Percentiles rank a stretch among this genome's conserved stretches.
Evolutionary conservation across 805 yeast genomes (phyloP).

Genomic region (Wickerhamiella azymoides): DNA sequence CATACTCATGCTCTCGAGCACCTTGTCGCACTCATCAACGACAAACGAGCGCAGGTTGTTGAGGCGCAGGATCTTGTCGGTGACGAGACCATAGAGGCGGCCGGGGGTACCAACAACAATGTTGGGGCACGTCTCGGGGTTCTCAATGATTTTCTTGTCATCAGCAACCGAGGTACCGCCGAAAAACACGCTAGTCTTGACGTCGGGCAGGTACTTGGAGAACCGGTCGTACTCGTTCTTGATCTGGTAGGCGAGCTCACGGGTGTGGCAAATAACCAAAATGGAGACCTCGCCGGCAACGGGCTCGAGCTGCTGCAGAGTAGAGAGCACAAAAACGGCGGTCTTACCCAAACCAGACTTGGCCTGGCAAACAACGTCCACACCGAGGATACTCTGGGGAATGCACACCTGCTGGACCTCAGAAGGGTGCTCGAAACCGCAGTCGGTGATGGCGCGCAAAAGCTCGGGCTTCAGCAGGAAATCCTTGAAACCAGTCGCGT

Average conservation of each 20-base stretch:
- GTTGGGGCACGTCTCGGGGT: constrained; percentile 91
- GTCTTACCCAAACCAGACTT: constrained; percentile 99
- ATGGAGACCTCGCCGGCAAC: constrained; percentile 94
- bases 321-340: constrained; percentile 90
- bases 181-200: constrained; percentile 88
- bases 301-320: constrained; percentile 94
- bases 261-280: constrained; percentile 91
- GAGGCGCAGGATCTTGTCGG: constrained; percentile 78
- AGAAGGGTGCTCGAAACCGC: constrained; percentile 99
- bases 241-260: constrained; percentile 97
- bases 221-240: constrained; percentile 94
- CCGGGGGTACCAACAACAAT: constrained; percentile 98
- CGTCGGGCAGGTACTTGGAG: constrained; percentile 97
- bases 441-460: constrained; percentile 93
- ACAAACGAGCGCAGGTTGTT: constrained; percentile 87
- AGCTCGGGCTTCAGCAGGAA: constrained; percentile 92
- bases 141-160: constrained; percentile 77
- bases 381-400: constrained; percentile 95
- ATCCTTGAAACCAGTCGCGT: constrained; percentile 97
- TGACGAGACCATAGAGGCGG: constrained; percentile 84
- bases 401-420: constrained; percentile 98
- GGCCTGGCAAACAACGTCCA: constrained; percentile 97
- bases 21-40: constrained; percentile 97
- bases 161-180: constrained; percentile 84
- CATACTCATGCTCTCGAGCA: constrained; percentile 81